phyloP scores from a whole-genome alignment of 129 eudicot genomes.

The Flaveria trinervia region DNA sequence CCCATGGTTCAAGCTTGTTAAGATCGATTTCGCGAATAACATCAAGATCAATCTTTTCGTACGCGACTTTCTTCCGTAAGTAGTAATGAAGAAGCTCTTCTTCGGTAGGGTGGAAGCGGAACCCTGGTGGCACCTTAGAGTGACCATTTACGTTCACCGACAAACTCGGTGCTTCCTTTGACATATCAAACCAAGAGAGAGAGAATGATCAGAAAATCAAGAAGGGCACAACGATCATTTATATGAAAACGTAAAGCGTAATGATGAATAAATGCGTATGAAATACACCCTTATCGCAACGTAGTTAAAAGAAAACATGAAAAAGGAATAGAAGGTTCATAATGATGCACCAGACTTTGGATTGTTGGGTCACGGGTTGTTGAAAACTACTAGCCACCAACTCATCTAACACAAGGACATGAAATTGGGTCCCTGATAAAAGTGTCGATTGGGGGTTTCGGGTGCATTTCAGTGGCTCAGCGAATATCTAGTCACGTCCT shows the following conservation, averaged over 20 bases:
- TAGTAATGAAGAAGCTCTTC: constrained; percentile 61
- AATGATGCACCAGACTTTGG: constrained; percentile 36
- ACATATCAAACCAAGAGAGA: constrained; percentile 15
- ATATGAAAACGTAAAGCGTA: constrained; percentile 24
- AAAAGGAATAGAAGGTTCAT: constrained; percentile 45
- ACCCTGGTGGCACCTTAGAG: constrained; percentile 61
- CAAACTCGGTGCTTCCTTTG: constrained; percentile 40
- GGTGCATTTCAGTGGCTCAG: neutral
- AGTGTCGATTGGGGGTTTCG: neutral
- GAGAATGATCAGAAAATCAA: constrained; percentile 24
- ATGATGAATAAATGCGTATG: constrained; percentile 13
- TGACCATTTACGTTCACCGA: constrained; percentile 54
- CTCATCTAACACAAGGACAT: constrained; percentile 22
- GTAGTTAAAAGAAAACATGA: constrained; percentile 32
- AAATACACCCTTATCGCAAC: constrained; percentile 16
- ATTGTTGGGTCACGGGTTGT: constrained; percentile 35
- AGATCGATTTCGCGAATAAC: constrained; percentile 64
- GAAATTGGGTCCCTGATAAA: constrained; percentile 34
- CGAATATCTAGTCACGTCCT: neutral
- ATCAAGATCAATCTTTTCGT: constrained; percentile 54
- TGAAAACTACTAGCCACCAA: constrained; percentile 43
- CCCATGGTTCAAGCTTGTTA: constrained; percentile 72
- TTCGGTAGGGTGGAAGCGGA: constrained; percentile 62
- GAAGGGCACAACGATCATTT: constrained; percentile 26
- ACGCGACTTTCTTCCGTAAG: constrained; percentile 51